Percentiles rank a stretch among this genome's conserved stretches.
Conservation (phyloP, 345 rosid species). For the Lepidium aucheri region DNA sequence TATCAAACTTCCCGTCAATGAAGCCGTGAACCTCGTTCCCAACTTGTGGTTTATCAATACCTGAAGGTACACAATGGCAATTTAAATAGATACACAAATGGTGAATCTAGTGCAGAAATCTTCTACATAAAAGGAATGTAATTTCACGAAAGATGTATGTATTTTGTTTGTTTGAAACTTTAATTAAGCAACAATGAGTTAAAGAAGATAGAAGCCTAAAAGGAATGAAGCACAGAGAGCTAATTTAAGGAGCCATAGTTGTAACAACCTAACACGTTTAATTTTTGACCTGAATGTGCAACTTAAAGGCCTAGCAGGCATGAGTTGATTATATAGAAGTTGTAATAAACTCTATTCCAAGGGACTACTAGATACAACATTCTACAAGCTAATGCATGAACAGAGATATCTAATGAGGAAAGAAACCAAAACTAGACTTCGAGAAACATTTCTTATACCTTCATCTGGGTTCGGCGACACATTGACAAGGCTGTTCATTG, state of each 20-base stretch:
- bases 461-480: constrained; percentile 9
- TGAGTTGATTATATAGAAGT: not conserved
- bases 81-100: not conserved
- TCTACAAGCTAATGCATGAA: constrained; percentile 2
- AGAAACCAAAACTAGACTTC: not conserved
- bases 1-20: constrained; percentile 83
- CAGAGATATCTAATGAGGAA: not conserved
- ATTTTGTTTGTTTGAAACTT: not conserved
- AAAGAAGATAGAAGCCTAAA: not conserved
- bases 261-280: not conserved
- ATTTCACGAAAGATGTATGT: not conserved
- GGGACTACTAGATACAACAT: not conserved
- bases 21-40: constrained; percentile 56
- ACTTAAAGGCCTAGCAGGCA: not conserved
- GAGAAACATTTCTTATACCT: constrained; percentile 9
- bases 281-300: not conserved
- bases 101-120: not conserved
- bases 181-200: not conserved
- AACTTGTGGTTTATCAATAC: constrained; percentile 4
- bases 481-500: not conserved
- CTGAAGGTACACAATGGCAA: not conserved
- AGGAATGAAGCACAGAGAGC: not conserved
- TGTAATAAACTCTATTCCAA: not conserved
- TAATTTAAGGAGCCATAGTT: not conserved
- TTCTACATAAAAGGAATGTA: not conserved